These are phyloP conservation scores for Malus asiatica DNA, from an alignment of 306 rosid genomes.

Conservation along the genomic window DNA sequence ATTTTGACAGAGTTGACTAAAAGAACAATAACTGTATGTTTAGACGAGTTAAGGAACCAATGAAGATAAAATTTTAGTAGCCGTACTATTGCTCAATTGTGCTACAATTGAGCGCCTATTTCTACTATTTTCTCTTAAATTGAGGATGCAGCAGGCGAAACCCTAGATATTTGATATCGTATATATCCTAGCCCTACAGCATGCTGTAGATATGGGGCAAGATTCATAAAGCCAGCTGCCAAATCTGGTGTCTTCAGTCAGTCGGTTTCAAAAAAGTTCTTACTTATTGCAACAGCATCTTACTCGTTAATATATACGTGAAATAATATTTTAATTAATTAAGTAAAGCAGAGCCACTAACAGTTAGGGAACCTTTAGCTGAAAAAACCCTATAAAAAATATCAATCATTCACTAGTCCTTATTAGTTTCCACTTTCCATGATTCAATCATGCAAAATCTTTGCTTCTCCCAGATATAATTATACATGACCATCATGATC, in stretches of 20 bases:
- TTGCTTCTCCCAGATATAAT: neutral
- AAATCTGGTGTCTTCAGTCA: neutral
- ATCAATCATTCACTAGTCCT: slow-evolving; percentile 24
- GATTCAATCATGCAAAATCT: slow-evolving; percentile 6
- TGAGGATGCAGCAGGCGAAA: too few relatives aligned
- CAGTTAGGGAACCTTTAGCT: neutral
- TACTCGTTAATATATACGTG: neutral
- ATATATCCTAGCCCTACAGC: too few relatives aligned
- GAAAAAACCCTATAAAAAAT: neutral
- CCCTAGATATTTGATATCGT: too few relatives aligned
- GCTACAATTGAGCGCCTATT: too few relatives aligned
- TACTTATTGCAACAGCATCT: slow-evolving; percentile 24
- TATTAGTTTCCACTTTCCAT: neutral
- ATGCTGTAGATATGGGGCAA: neutral
- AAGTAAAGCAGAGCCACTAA: neutral
- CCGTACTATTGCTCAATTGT: too few relatives aligned
- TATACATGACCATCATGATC: neutral
- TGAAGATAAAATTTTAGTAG: too few relatives aligned
- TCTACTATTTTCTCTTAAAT: too few relatives aligned
- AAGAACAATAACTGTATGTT: too few relatives aligned
- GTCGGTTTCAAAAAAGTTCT: neutral
- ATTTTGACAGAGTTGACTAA: too few relatives aligned
- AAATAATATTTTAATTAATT: too few relatives aligned
- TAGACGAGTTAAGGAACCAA: too few relatives aligned
- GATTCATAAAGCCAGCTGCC: neutral